Evolutionary conservation across 2,329 filamentous ascomycete species (phyloP), one percentile per base, ranked within the genome.

Genomic region (Hyphodiscus sp.): DNA sequence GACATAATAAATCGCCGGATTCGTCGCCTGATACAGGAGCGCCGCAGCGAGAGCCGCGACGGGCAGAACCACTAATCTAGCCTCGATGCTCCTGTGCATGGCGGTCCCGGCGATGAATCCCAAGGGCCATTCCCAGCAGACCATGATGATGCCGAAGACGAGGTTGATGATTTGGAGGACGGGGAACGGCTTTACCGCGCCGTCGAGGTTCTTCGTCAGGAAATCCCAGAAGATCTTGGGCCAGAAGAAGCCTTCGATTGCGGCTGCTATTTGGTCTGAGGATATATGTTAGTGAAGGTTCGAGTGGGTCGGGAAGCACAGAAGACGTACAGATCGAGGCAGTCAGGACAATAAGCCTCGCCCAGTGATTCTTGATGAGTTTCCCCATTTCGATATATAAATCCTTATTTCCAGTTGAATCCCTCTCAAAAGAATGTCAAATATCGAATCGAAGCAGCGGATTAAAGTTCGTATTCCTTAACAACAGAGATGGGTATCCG

Each of bases 301-400:
- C 44, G 2, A 45, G 18, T 54, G 50, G 58, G 49, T 51, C 41
- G 52, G 55, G 38, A 51, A 54, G 29, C 45, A 50, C 45, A 51
- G 49, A 58, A 29, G 54, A 63, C 74, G 33, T 71, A 77, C 74
- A 77, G 54, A 64, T 64, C 64, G 89, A 86, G 41, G 94, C 90
- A 26, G 89, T 89, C 69, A 99, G 77, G 72, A 95, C 81, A 68
- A 99, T 94, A 67, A 99, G 85, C 57, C 94, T 87, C 63, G 91
- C 94, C 90, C 90, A 96, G 77, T 99, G 94, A 77, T 97, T 97
- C 81, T 99, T 99, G 77, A 99, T 97, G 69, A 99, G 85, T 74
- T 87, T 94, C 72, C 94, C 94, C 94, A 99, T 99, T 61, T 60
- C 73, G 60, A 52, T 42, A 52, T 53, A 46, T n/a, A 53, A 96